Base-by-base conservation (phyloP, 805 yeast genomes). In the Wickerhamiella domercqiae region DNA sequence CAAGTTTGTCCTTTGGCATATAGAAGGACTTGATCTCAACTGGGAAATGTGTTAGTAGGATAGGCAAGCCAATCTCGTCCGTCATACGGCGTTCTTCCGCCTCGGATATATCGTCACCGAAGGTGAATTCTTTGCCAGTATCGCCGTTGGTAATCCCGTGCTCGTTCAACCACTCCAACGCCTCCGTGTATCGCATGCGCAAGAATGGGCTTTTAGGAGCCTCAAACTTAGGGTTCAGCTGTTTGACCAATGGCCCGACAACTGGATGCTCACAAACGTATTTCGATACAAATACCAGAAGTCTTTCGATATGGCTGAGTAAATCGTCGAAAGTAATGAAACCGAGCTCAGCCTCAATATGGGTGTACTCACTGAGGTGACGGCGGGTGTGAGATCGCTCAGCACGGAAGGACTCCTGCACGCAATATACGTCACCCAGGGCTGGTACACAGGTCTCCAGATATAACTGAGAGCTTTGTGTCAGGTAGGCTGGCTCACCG, bases 51-150 rank as follows among this genome's bases (percentile, higher is more conserved):
- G 75, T 87, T 59, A 90, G 75, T 50, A 90, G 69, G 50, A 90
- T 86, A 47, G 99, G 99, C 47, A 71, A 79, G 55, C 86, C 86
- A 59, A 90, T 78, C 42, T 80, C 71, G 59, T 90, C 99, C 24
- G 94, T 83, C 99, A 90, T 90, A 62, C 78, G 81, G 60, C 99
- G 80, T 71, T 90, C 99, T 42, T 96, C 98, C 39, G 98, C 98
- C 66, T 90, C 99, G 43, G 97, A 96, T 47, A 90, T 90, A 60
- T 90, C 99, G 57, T 90, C 99, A 60, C 99, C 99, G 50, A 90
- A 90, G 63, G 78, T 73, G 76, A 87, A 90, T 49, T 67, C 64
- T 57, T 83, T 79, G 45, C 90, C 96, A 9, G 87, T 95, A 67
- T 90, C 98, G 34, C 42, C 21, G 71, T 87, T 90, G 54, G 76